These are phyloP conservation scores for Cladophialophora bantiana DNA, from an alignment of 2,329 filamentous ascomycete genomes.

Conservation along the genomic window DNA sequence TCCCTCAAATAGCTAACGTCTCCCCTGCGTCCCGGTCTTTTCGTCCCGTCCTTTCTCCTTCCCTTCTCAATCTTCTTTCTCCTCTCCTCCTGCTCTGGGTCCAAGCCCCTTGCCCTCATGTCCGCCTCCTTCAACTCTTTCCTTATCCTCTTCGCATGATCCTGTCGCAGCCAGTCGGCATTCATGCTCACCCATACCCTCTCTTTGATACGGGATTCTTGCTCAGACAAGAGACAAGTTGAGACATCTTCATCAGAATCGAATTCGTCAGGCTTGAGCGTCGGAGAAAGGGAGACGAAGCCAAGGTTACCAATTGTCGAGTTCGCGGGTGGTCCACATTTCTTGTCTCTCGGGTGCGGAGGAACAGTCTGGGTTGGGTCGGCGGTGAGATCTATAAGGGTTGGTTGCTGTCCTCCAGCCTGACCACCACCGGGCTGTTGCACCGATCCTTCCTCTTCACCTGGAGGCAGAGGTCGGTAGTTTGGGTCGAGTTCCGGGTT, in stretches of 20 bases:
- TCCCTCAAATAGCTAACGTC: conserved; percentile 56
- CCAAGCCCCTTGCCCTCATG: conserved; percentile 49
- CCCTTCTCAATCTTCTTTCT: conserved; percentile 45
- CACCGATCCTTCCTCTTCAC: background rate
- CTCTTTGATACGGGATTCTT: conserved; percentile 83
- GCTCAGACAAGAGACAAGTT: conserved; percentile 75
- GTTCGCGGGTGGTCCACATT: conserved; percentile 33
- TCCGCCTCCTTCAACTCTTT: conserved; percentile 68
- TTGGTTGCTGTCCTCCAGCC: conserved; percentile 24
- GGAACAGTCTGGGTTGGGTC: conserved; percentile 23
- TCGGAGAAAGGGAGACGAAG: conserved; percentile 53
- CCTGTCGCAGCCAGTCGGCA: conserved; percentile 86
- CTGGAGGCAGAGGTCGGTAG: background rate
- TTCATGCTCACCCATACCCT: conserved; percentile 94
- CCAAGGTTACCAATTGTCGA: conserved; percentile 36
- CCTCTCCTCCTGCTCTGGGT: conserved; percentile 40
- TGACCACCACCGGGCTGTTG: background rate
- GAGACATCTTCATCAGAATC: conserved; percentile 86
- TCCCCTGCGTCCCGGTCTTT: conserved; percentile 55
- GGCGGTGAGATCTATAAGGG: conserved; percentile 39
- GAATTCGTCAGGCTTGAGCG: conserved; percentile 75
- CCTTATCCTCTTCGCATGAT: conserved; percentile 82
- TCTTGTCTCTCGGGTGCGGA: conserved; percentile 25
- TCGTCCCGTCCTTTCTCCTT: conserved; percentile 54
- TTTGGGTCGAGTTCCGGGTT: conserved; percentile 33